Percentiles rank a stretch among this genome's conserved stretches.
phyloP scores from a whole-genome alignment of 768 basidiomycete genomes.

The Lentinula boryana region DNA sequence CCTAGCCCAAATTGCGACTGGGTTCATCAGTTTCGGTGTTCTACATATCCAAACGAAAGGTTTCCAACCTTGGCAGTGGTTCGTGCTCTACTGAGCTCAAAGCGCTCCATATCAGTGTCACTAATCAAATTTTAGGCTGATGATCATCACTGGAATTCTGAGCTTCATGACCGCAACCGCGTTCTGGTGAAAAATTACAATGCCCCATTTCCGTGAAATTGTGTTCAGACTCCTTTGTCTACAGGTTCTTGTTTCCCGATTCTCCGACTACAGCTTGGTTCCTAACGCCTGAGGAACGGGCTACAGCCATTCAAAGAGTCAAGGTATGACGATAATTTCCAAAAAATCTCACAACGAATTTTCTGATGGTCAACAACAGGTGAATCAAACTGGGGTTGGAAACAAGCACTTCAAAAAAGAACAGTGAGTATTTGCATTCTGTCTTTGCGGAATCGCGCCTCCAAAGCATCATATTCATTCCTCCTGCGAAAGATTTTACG shows the following conservation, averaged over 20 bases:
- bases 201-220: slow-evolving; percentile 5
- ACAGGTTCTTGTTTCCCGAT: slow-evolving; percentile 76
- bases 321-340: slow-evolving; percentile 24
- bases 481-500: slow-evolving; percentile 39
- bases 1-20: slow-evolving; percentile 59
- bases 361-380: slow-evolving; percentile 23
- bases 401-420: slow-evolving; percentile 78
- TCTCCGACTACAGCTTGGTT: slow-evolving; percentile 71
- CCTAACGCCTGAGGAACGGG: slow-evolving; percentile 62
- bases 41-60: slow-evolving; percentile 51
- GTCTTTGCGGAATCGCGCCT: too few species aligned
- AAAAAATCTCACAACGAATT: too few species aligned
- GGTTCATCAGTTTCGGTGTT: slow-evolving; percentile 61
- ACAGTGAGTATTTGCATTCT: slow-evolving; percentile 42
- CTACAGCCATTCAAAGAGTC: slow-evolving; percentile 63
- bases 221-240: background rate
- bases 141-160: slow-evolving; percentile 69
- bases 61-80: slow-evolving; percentile 76
- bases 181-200: slow-evolving; percentile 43
- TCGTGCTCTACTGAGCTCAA: background rate
- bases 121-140: slow-evolving; percentile 41
- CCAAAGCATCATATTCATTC: background rate
- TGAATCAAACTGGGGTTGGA: slow-evolving; percentile 77
- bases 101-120: too few species aligned
- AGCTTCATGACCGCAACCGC: slow-evolving; percentile 53